These are phyloP conservation scores for Mycena polygramma DNA, from an alignment of 768 basidiomycete genomes.

Conservation along the genomic window DNA sequence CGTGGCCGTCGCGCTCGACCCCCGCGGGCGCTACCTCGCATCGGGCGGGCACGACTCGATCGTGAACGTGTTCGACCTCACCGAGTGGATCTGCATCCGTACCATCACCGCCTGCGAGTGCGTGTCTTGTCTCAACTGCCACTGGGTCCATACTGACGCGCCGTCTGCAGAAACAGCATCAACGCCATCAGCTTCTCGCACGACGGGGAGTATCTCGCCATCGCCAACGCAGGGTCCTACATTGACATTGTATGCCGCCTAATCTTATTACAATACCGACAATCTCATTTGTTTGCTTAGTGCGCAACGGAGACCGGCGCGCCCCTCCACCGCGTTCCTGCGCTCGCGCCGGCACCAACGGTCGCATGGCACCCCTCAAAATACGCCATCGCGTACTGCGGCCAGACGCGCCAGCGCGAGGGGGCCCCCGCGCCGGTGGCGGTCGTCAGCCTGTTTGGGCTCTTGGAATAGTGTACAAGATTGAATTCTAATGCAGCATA, in stretches of 20 bases:
- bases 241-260: conserved; percentile 80
- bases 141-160: conserved; percentile 4
- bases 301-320: conserved; percentile 83
- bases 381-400: conserved; percentile 86
- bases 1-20: conserved; percentile 80
- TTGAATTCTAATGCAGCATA: no score
- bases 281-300: conserved; percentile 49
- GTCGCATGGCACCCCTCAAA: conserved; percentile 88
- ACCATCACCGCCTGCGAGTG: conserved; percentile 88
- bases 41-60: conserved; percentile 88
- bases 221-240: conserved; percentile 77
- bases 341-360: conserved; percentile 78
- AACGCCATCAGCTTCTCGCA: conserved; percentile 83
- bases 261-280: background rate
- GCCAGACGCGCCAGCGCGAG: conserved; percentile 77
- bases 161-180: conserved; percentile 69
- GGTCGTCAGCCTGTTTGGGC: conserved; percentile 81
- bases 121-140: conserved; percentile 44
- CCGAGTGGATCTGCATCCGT: conserved; percentile 84
- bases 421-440: conserved; percentile 75
- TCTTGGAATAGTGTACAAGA: conserved; percentile 34
- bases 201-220: conserved; percentile 87
- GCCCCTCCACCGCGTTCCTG: conserved; percentile 82
- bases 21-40: conserved; percentile 83
- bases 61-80: conserved; percentile 82